Base-by-base conservation (phyloP, 192 early-diverging fungal species). In the Haplosporangium gracile region DNA sequence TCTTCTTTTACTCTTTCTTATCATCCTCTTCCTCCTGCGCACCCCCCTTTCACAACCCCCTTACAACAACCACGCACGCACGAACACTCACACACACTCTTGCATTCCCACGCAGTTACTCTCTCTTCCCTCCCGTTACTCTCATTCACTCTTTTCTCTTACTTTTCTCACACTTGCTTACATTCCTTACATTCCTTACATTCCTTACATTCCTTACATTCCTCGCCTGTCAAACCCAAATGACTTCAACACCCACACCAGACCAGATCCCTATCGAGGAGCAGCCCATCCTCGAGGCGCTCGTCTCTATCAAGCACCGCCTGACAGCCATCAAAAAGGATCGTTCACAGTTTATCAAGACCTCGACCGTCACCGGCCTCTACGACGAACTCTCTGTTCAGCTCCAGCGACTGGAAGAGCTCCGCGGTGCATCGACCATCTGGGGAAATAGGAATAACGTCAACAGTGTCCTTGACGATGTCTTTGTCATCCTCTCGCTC, bases 271-370 rank as follows among this genome's bases (percentile, higher is more conserved):
- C 88, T 26, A 82, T 82, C 24, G 88, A 88, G 83, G 94, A 95
- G 81, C 91, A 92, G 70, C 91, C 93, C 20, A 87, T 96, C 51
- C 91, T 96, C n/a, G 93, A 90, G 77, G 82, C 88, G 0, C 90
- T 96, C 10, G 91, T 95, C 78, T 90, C 86, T 39, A 94, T 95
- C 75, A 93, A 94, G 68, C 93, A 95, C 78, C 93, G 93, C 38
- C 91, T 96, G 9, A 92, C 93, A 0, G 93, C 92, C 60, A 89
- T 96, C 70, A 96, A 96, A 79, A 94, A 93, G 87, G 95, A 96
- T 86, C 91, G 94, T 32, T 91, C 92, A 15, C 90, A 89, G 60
- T 95, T 94, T 78, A 90, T 93, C 76, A 92, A 93, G 60, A 88
- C 92, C n/a, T 90, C 93, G 40, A 88, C 91, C 18, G 93, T 96